Evolutionary conservation across 2,329 filamentous ascomycete species (phyloP).

Genomic region (Keithomyces neogunnii): DNA sequence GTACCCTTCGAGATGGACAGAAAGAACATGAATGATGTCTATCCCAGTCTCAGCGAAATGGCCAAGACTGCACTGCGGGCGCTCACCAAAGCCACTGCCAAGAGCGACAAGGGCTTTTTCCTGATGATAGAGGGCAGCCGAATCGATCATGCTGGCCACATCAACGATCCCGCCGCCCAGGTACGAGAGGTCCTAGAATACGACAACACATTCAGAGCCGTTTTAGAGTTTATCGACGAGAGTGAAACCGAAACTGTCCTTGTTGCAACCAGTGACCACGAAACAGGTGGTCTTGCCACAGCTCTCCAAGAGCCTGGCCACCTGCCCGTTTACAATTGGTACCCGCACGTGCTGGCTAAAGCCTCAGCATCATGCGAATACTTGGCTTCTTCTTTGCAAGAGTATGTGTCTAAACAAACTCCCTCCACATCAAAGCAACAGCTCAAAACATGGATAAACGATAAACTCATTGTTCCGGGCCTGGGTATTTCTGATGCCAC

Average conservation of each 20-base stretch:
- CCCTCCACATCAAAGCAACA: constrained; percentile 24
- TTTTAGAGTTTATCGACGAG: constrained; percentile 74
- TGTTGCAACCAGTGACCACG: constrained; percentile 89
- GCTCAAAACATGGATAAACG: constrained; percentile 57
- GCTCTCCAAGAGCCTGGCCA: constrained; percentile 57
- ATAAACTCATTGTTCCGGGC: constrained; percentile 56
- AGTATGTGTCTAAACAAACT: constrained; percentile 41
- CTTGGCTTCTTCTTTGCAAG: constrained; percentile 52
- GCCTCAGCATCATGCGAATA: constrained; percentile 73
- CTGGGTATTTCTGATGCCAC: constrained; percentile 71
- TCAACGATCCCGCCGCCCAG: constrained; percentile 75
- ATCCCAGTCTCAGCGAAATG: constrained; percentile 91
- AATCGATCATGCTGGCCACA: constrained; percentile 90
- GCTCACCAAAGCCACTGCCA: constrained; percentile 69
- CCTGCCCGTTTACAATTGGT: constrained; percentile 62
- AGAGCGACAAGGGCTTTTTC: constrained; percentile 91
- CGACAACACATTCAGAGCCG: constrained; percentile 74
- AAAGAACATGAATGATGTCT: constrained; percentile 65
- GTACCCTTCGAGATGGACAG: constrained; percentile 94
- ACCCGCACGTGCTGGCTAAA: constrained; percentile 65
- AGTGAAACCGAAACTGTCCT: constrained; percentile 69
- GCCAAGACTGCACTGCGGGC: constrained; percentile 70
- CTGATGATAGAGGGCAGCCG: constrained; percentile 96
- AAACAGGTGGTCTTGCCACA: constrained; percentile 81
- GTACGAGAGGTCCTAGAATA: constrained; percentile 93